Base-by-base conservation (phyloP, 495 filamentous ascomycete genomes). In the Xylaria nigripes region DNA sequence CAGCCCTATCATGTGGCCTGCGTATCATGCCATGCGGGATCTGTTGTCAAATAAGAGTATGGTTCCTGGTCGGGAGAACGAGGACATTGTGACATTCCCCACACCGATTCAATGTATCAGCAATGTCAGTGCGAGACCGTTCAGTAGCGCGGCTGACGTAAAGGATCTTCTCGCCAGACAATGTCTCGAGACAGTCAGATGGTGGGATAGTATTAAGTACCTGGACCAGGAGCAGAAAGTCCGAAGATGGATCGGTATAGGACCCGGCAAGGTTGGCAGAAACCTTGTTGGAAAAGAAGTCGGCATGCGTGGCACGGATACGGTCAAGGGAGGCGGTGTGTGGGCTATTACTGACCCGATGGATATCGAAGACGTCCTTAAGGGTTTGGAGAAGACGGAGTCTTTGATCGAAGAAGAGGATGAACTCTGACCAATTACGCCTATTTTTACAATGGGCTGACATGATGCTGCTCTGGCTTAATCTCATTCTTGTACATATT, bases 201-300 rank as follows among this genome's bases (percentile, higher is more conserved):
- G 93, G 93, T 93, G 88, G 83, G 89, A 93, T 45, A 90, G 86
- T 57, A 87, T 97, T 44, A 83, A 82, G 57, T 96, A 91, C 61
- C 71, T 98, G 41, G 89, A 97, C 65, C 84, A 93, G 59, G 87
- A 93, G 54, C 74, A 83, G 61, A 87, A 86, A 51, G 88, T 97
- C 7, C 76, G 81, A 59, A 76, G 90, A 42, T 97, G 92, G 90
- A 78, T 98, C 45, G 93, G 92, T 16, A 87, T 98, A 58, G 93
- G 93, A 2, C 93, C 93, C 0, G 93, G 92, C 1, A 95, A 95
- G 63, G 91, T 98, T 5, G 93, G 91, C 2, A 78, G 90, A 50
- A 96, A 96, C 66, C 69, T 98, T 21, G 93, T 98, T 6, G 90
- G 91, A 0, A 95, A 95, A 68, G 93, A 96, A 67, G 91, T 98